phyloP scores from a whole-genome alignment of 257 asterid genomes.

The Sherardia arvensis region DNA sequence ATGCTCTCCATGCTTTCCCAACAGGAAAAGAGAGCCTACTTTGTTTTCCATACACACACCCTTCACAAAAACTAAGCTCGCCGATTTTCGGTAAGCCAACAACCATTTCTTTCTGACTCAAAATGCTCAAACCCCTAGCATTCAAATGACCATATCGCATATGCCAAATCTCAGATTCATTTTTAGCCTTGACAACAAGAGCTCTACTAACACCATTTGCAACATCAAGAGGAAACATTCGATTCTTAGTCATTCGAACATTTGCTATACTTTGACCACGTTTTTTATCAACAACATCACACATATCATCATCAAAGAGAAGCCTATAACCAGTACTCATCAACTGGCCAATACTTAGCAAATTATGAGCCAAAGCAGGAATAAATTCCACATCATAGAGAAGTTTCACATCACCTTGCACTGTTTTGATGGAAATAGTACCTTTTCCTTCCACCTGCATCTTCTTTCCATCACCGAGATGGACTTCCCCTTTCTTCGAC shows the following conservation, averaged over 20 bases:
- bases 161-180: too few species aligned
- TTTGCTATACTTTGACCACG: too few species aligned
- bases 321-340: not conserved
- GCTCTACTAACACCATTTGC: too few species aligned
- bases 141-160: too few species aligned
- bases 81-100: too few species aligned
- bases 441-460: not conserved
- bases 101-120: too few species aligned
- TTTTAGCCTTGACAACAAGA: too few species aligned
- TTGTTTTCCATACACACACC: not conserved
- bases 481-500: not conserved
- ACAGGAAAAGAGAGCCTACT: not conserved
- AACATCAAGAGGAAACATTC: too few species aligned
- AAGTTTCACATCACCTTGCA: not conserved
- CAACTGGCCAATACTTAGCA: not conserved
- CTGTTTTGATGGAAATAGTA: not conserved
- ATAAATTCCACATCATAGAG: not conserved
- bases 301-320: not conserved
- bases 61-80: not conserved
- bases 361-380: not conserved
- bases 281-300: too few species aligned
- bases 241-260: too few species aligned
- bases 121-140: too few species aligned
- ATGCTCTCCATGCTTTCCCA: not conserved
- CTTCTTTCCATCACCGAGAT: not conserved